A percentile compares a stretch with the other conserved stretches of the same genome.
These are phyloP conservation scores for Thelonectria rubi DNA, from an alignment of 2,329 filamentous ascomycete genomes.

Conservation along the genomic window DNA sequence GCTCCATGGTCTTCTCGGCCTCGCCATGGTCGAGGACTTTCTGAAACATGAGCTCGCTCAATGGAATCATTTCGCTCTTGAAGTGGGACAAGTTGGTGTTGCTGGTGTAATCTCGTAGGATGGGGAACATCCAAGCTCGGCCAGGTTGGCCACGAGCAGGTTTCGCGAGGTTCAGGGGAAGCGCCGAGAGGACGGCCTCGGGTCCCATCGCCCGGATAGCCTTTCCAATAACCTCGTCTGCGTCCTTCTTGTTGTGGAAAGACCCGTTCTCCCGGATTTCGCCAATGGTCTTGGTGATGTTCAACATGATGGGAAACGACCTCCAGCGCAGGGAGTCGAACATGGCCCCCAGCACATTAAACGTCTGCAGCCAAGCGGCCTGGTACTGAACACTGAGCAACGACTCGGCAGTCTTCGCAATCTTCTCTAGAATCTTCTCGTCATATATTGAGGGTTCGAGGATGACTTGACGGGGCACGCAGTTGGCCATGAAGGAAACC, in stretches of 20 bases:
- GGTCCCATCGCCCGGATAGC: slow-evolving; percentile 92
- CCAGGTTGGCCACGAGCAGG: slow-evolving; percentile 81
- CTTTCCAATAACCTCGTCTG: slow-evolving; percentile 87
- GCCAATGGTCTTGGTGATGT: slow-evolving; percentile 80
- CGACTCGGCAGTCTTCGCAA: slow-evolving; percentile 76
- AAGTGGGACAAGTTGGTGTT: slow-evolving; percentile 92
- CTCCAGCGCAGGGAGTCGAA: slow-evolving; percentile 90
- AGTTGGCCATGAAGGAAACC: slow-evolving; percentile 91
- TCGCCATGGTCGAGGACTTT: slow-evolving; percentile 83
- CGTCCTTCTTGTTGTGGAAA: slow-evolving; percentile 93
- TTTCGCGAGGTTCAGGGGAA: slow-evolving; percentile 86
- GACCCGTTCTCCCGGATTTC: slow-evolving; percentile 88
- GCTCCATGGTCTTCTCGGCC: slow-evolving; percentile 90
- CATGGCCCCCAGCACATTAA: slow-evolving; percentile 85
- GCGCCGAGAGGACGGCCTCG: slow-evolving; percentile 79
- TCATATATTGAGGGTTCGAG: slow-evolving; percentile 91
- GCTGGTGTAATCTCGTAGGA: slow-evolving; percentile 87
- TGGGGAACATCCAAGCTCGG: slow-evolving; percentile 92
- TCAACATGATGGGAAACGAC: slow-evolving; percentile 78
- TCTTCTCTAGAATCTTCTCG: slow-evolving; percentile 85
- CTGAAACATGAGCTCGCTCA: slow-evolving; percentile 92
- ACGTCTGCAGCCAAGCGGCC: slow-evolving; percentile 93
- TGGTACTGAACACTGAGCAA: slow-evolving; percentile 92
- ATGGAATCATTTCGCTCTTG: slow-evolving; percentile 82
- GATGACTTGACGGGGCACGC: slow-evolving; percentile 83